Conservation (phyloP, 805 yeast species). For the Candida cerambycidarum region DNA sequence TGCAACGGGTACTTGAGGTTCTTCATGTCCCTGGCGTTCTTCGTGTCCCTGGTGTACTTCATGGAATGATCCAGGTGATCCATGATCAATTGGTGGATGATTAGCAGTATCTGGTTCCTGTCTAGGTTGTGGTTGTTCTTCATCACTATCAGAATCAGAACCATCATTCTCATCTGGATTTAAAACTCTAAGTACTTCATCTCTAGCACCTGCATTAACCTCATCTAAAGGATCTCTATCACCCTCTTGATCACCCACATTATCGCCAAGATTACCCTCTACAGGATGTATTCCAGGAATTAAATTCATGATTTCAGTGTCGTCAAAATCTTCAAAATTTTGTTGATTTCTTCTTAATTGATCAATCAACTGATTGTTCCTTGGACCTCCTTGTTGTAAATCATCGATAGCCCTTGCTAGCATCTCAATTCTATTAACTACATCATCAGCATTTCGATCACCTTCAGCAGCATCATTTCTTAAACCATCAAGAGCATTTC, state of each 20-base stretch:
- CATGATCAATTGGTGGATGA: not conserved
- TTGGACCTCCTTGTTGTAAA: conserved; percentile 4
- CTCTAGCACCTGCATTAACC: not conserved
- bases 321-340: not conserved
- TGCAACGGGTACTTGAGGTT: no score
- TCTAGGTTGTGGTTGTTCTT: not conserved
- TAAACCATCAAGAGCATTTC: conserved; percentile 25
- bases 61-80: no score
- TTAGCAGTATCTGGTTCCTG: not conserved
- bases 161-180: not conserved
- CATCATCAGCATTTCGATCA: conserved; percentile 23
- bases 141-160: not conserved
- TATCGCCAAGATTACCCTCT: not conserved
- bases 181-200: not conserved
- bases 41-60: no score
- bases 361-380: conserved; percentile 3
- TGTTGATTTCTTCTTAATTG: conserved; percentile 6
- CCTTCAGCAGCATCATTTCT: conserved; percentile 24
- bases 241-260: no score
- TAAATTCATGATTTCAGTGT: not conserved
- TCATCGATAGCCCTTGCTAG: conserved; percentile 30
- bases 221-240: not conserved
- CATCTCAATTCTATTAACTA: conserved; percentile 23
- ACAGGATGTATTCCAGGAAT: not conserved
- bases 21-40: no score